Base-by-base conservation (phyloP, 306 rosid genomes). In the Sesbania bispinosa region DNA sequence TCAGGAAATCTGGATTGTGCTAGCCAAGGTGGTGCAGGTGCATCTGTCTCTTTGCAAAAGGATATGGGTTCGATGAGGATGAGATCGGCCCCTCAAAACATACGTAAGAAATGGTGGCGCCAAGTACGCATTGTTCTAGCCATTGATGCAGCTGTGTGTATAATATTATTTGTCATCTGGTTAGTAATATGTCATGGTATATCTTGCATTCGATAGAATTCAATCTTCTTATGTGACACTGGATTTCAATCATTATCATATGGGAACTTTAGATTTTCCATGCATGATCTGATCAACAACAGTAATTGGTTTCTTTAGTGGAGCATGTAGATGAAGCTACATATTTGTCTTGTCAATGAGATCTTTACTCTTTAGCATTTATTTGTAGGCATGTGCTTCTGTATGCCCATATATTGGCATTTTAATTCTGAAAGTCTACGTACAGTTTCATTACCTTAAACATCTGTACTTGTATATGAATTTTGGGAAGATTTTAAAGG, bases 91-190 rank as follows among this genome's bases (percentile, higher is more conserved):
- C 75, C 92, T 54, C 96, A 79, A 75, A 83, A 85, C 69, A 70
- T 78, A 46, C 94, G 84, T 6, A 84, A 81, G 81, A 88, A 80
- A 74, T 92, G 92, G 96, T 89, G 96, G 89, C 96, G 85, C 70
- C 98, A 89, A 76, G 96, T 92, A 62, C 82, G 90, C 50, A 87
- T 92, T 77, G 88, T 90, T 51, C 88, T 92, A 53, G 97, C 97
- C 23, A 80, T 92, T n/a, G 94, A 89, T 84, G 96, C 88, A 9
- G 96, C 84, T 63, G 83, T 89, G 47, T 92, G 98, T 68, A 14
- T 92, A 38, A 63, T 81, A 73, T 79, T 92, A 62, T 80, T 89
- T 58, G 74, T 76, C 62, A 84, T 92, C 76, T 92, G 98, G 98
- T 80, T 89, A 78, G 30, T 66, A 10, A 74, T 92, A 41, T 92